A percentile compares a stretch with the other conserved stretches of the same genome.
Evolutionary conservation across 2,329 filamentous ascomycete species (phyloP).

Genomic region (Sclerotiophoma versabilis): DNA sequence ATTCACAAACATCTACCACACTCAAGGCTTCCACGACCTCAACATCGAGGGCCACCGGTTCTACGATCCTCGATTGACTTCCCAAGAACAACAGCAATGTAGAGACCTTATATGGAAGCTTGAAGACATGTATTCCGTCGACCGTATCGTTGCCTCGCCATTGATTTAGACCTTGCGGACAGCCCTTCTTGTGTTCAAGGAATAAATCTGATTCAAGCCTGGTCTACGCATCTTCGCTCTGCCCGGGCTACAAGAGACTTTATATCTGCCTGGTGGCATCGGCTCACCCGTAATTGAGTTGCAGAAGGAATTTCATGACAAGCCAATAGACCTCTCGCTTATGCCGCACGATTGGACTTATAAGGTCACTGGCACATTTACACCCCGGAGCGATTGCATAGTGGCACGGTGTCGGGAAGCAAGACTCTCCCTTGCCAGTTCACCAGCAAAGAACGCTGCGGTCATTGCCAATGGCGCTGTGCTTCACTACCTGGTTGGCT

Average conservation of each 20-base stretch:
- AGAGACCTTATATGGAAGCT: slow-evolving; percentile 58
- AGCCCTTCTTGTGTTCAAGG: slow-evolving; percentile 70
- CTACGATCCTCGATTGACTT: slow-evolving; percentile 78
- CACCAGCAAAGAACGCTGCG: slow-evolving; percentile 61
- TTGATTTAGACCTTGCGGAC: slow-evolving; percentile 81
- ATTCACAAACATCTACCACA: slow-evolving; percentile 68
- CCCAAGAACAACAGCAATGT: slow-evolving; percentile 76
- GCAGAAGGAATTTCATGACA: slow-evolving; percentile 65
- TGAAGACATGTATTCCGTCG: slow-evolving; percentile 53
- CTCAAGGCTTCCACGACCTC: slow-evolving; percentile 80
- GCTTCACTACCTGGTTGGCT: slow-evolving; percentile 81
- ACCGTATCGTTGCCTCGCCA: slow-evolving; percentile 76
- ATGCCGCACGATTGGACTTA: slow-evolving; percentile 68
- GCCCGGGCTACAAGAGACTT: slow-evolving; percentile 80
- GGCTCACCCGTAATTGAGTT: slow-evolving; percentile 59
- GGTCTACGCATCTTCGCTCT: slow-evolving; percentile 61
- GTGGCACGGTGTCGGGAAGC: slow-evolving; percentile 8
- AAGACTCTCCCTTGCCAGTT: slow-evolving; percentile 13
- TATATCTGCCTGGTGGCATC: slow-evolving; percentile 74
- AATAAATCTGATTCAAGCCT: slow-evolving; percentile 48
- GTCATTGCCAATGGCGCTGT: slow-evolving; percentile 82
- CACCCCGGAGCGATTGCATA: slow-evolving; percentile 51
- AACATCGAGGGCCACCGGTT: slow-evolving; percentile 69
- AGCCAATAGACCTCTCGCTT: slow-evolving; percentile 67
- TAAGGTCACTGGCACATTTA: slow-evolving; percentile 28